These are phyloP conservation scores for Yamadazyma buinensis DNA, from an alignment of 1,139 yeast species.

Conservation along the genomic window DNA sequence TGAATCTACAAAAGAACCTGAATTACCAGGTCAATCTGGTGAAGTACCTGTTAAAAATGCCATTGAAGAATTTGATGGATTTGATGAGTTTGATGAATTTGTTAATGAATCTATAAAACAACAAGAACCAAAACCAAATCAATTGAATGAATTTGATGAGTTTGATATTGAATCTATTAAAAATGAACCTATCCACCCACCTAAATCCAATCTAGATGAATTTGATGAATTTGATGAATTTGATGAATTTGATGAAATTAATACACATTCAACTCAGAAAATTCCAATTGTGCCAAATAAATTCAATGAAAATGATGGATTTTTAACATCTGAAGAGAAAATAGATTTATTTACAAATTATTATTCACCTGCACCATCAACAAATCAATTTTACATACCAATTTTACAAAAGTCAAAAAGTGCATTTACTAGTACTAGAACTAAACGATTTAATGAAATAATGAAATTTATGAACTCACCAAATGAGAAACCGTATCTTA, in stretches of 20 bases:
- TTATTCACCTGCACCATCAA: conserved; percentile 10
- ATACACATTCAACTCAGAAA: conserved; percentile 3
- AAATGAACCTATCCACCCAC: neutral
- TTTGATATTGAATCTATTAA: conserved; percentile 1
- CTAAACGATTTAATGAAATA: neutral
- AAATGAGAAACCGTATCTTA: no score
- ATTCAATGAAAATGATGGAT: conserved; percentile 21
- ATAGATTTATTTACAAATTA: conserved; percentile 28
- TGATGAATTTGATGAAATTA: neutral
- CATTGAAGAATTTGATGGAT: neutral
- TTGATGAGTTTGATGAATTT: neutral
- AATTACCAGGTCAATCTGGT: no score
- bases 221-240: conserved; percentile 1
- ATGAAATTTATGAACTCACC: neutral
- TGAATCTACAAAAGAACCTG: no score
- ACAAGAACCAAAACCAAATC: neutral
- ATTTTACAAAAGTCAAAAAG: neutral
- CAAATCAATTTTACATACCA: neutral
- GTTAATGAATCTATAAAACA: neutral
- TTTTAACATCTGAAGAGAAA: conserved; percentile 23
- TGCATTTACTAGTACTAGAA: neutral
- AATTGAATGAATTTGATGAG: conserved; percentile 2
- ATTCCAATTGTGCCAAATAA: conserved; percentile 2
- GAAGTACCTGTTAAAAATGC: no score
- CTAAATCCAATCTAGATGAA: neutral